Base-by-base conservation (phyloP, 1,284 basidiomycete species). In the Cerrena zonata region DNA sequence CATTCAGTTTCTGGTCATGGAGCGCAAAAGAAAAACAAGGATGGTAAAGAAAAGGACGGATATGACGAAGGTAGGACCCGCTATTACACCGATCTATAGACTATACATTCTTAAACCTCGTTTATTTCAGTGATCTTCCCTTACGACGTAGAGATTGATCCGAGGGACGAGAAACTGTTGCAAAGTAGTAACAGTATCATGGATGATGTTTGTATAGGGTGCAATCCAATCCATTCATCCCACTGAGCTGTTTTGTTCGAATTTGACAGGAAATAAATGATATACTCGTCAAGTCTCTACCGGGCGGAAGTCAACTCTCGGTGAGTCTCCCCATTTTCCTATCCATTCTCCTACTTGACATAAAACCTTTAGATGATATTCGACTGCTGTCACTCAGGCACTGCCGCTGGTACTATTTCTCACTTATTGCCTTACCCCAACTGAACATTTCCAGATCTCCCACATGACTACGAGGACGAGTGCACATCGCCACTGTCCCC, bases 401-500 rank as follows among this genome's bases (percentile, higher is more conserved):
- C 60, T 2, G 59, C 56, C 7, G 60, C 60, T 18, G 62, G 63
- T 64, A n/a, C n/a, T n/a, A n/a, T n/a, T n/a, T n/a, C n/a, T n/a
- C n/a, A n/a, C n/a, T n/a, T n/a, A n/a, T n/a, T n/a, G n/a, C n/a
- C n/a, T n/a, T n/a, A n/a, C n/a, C n/a, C n/a, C n/a, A n/a, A n/a
- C n/a, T n/a, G n/a, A n/a, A n/a, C n/a, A n/a, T n/a, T n/a, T n/a
- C n/a, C n/a, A n/a, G n/a, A n/a, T n/a, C n/a, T n/a, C n/a, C n/a
- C n/a, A n/a, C n/a, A n/a, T n/a, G n/a, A n/a, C n/a, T n/a, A n/a
- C n/a, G n/a, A n/a, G n/a, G n/a, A n/a, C n/a, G n/a, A n/a, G n/a
- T n/a, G n/a, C n/a, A n/a, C n/a, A n/a, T n/a, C n/a, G n/a, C n/a
- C n/a, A n/a, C n/a, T n/a, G n/a, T n/a, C n/a, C n/a, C n/a, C n/a